Conservation (phyloP, 2,329 filamentous ascomycete genomes). For the Colletotrichum sp. region DNA sequence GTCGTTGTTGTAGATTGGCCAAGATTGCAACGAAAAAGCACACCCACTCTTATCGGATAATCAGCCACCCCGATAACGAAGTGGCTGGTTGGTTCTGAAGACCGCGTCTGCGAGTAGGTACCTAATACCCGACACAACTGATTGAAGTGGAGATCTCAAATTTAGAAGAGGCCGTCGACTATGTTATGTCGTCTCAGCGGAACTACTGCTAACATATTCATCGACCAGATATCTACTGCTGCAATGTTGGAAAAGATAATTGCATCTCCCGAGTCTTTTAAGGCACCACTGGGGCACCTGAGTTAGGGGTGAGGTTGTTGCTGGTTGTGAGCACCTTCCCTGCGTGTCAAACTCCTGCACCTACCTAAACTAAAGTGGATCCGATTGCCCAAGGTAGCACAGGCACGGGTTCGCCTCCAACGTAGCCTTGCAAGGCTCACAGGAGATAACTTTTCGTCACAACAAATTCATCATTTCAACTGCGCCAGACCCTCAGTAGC, state of each 20-base stretch:
- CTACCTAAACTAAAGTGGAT: background rate
- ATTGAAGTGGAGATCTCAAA: background rate
- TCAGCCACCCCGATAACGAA: background rate
- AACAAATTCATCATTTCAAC: background rate
- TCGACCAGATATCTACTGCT: background rate
- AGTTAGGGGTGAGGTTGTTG: background rate
- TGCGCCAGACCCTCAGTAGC: background rate
- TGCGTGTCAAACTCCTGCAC: background rate
- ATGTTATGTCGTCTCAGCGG: background rate
- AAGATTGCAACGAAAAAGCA: background rate
- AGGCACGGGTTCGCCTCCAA: background rate
- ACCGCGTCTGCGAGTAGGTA: background rate
- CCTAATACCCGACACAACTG: background rate
- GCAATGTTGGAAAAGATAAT: background rate
- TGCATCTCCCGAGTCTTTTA: background rate
- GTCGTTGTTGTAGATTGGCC: background rate
- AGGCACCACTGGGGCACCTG: background rate
- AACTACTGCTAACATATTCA: background rate
- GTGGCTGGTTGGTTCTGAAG: background rate
- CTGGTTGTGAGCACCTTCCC: background rate
- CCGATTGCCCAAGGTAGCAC: background rate
- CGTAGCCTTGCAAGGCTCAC: conserved; percentile 3
- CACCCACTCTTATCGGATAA: background rate
- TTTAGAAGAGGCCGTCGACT: background rate
- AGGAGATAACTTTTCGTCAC: background rate